Evolutionary conservation across 2,329 filamentous ascomycete genomes (phyloP).

Genomic region (Pseudopithomyces chartarum): DNA sequence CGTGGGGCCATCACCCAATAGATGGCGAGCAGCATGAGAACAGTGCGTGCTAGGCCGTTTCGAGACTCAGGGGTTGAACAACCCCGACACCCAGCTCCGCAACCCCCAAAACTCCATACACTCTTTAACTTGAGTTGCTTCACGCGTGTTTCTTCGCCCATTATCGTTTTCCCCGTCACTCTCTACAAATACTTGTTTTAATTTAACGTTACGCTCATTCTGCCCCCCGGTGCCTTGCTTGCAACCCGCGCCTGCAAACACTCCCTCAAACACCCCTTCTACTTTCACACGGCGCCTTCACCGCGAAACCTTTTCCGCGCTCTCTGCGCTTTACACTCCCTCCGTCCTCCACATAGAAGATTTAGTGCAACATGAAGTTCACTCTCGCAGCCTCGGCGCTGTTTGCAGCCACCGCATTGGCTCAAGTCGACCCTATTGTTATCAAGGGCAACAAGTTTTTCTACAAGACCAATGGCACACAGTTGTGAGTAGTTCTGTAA

Average conservation of each 20-base stretch:
- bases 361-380: slow-evolving; percentile 58
- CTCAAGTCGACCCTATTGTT: slow-evolving; percentile 66
- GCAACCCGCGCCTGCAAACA: slow-evolving; percentile 25
- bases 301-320: slow-evolving; percentile 27
- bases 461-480: slow-evolving; percentile 77
- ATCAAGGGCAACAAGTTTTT: slow-evolving; percentile 90
- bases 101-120: slow-evolving; percentile 28
- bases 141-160: slow-evolving; percentile 36
- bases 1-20: no score
- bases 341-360: slow-evolving; percentile 11
- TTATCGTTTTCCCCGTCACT: slow-evolving; percentile 37
- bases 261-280: slow-evolving; percentile 17
- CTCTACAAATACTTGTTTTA: slow-evolving; percentile 30
- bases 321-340: slow-evolving; percentile 32
- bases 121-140: slow-evolving; percentile 39
- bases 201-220: slow-evolving; percentile 25
- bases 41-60: background rate
- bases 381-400: slow-evolving; percentile 56
- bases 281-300: slow-evolving; percentile 27
- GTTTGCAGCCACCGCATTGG: slow-evolving; percentile 57
- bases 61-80: background rate
- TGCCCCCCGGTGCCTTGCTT: slow-evolving; percentile 28
- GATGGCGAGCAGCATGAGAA: background rate
- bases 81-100: slow-evolving; percentile 9
- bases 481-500: slow-evolving; percentile 55